These are phyloP conservation scores for Caryopteris hybrid DNA, from an alignment of 305 asterid genomes.

Conservation along the genomic window DNA sequence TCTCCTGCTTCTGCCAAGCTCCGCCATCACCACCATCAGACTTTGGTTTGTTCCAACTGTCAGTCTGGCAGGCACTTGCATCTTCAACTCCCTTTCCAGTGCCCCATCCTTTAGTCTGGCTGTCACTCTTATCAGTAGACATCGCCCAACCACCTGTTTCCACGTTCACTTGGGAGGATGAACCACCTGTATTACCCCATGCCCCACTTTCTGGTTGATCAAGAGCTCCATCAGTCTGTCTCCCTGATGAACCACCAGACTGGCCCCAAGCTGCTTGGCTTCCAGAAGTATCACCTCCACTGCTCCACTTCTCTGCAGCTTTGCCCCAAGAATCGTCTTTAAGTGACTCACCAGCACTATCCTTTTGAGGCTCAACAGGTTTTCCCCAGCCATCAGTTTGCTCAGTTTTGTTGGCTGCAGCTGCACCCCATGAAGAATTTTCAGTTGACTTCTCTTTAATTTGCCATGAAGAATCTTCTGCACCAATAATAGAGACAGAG, in stretches of 20 bases:
- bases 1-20: conserved; percentile 33
- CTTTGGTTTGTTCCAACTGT: conserved; percentile 29
- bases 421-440: conserved; percentile 68
- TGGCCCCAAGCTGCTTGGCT: conserved; percentile 49
- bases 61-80: conserved; percentile 18
- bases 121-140: conserved; percentile 20
- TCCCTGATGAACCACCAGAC: conserved; percentile 38
- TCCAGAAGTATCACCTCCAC: conserved; percentile 40
- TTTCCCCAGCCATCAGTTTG: conserved; percentile 59
- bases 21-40: conserved; percentile 27
- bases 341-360: conserved; percentile 18
- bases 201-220: conserved; percentile 35
- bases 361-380: conserved; percentile 33
- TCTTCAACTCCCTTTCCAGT: conserved; percentile 21
- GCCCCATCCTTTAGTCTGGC: conserved; percentile 25
- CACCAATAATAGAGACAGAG: conserved; percentile 16
- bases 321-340: conserved; percentile 54
- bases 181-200: conserved; percentile 27
- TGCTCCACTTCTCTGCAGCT: conserved; percentile 43
- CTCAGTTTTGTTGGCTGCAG: conserved; percentile 37
- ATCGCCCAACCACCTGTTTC: conserved; percentile 34
- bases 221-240: conserved; percentile 32
- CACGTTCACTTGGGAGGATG: conserved; percentile 13
- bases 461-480: conserved; percentile 65
- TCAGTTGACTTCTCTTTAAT: conserved; percentile 36